Base-by-base conservation (phyloP, 768 basidiomycete genomes). In the Daedalea quercina region DNA sequence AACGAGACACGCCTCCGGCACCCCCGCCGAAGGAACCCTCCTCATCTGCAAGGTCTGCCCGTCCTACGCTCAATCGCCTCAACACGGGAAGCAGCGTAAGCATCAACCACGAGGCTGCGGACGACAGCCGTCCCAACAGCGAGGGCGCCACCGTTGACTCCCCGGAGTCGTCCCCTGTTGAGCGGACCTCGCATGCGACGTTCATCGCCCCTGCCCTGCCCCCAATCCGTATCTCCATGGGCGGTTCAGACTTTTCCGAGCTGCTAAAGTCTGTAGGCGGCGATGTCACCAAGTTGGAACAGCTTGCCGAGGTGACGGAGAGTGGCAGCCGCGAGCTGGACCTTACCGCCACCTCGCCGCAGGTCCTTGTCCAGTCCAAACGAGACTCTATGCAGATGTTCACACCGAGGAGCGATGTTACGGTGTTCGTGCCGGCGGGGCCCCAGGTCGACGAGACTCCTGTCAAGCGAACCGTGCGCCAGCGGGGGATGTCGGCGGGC, bases 141-240 rank as follows among this genome's bases (percentile, higher is more conserved):
- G 61, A 60, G 37, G 67, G 62, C 31, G 52, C 56, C 19, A 58
- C 56, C n/a, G 62, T 63, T 0, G 62, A 61, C 31, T 63, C 65
- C 25, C 65, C 58, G 15, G 85, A 86, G 57, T 79, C 80, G 11
- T 79, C 81, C 1, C 79, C 82, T 0, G 79, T 87, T 26, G 80
- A 88, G 63, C 78, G 76, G 41, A 81, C 78, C 11, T 83, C 85
- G 8, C 79, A 78, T 60, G 74, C 87, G 6, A 90, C 90, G 19
- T 87, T 87, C 65, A 89, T 91, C 46, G 87, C 90, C 0, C 92
- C 93, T 35, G 88, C 90, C 2, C 73, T 94, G 25, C 92, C 92
- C 2, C 90, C 90, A 0, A 93, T 95, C 62, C 82, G 90, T n/a
- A 87, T 95, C 66, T 94, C 93, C 15, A 77, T 95, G 71, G 87